Percentiles rank a stretch among this genome's conserved stretches.
Evolutionary conservation across 148 eudicot species (phyloP).

Genomic region (Rhododendron williamsianum): DNA sequence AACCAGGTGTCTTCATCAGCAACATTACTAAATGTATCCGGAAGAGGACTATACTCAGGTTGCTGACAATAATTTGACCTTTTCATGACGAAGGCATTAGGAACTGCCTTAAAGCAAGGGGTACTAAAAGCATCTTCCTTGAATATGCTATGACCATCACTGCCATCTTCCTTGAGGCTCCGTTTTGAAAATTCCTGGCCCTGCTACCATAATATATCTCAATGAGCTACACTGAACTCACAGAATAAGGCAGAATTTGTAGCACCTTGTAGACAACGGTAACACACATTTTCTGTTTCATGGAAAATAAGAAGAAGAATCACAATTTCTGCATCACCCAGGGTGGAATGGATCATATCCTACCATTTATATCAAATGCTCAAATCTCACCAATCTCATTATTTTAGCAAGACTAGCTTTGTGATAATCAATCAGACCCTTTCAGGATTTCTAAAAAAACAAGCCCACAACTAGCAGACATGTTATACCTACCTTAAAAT

Average conservation of each 20-base stretch:
- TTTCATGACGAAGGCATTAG: slow-evolving; percentile 63
- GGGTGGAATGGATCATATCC: background rate
- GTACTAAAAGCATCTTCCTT: slow-evolving; percentile 69
- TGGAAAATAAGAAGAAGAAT: slow-evolving; percentile 6
- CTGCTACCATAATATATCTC: slow-evolving; percentile 12
- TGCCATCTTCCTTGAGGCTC: slow-evolving; percentile 34
- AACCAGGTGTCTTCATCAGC: slow-evolving; percentile 93
- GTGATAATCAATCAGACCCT: background rate
- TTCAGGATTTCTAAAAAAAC: background rate
- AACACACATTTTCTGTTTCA: background rate
- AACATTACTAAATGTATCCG: slow-evolving; percentile 54
- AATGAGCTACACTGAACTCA: background rate
- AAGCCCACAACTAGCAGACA: background rate
- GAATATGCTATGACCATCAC: slow-evolving; percentile 27
- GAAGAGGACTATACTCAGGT: slow-evolving; percentile 71
- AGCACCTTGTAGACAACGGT: background rate
- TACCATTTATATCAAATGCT: background rate
- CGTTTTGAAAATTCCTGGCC: slow-evolving; percentile 25
- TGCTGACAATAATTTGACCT: slow-evolving; percentile 46
- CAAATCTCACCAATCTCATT: background rate
- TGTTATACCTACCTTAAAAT: background rate
- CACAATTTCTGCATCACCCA: background rate
- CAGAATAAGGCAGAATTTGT: background rate
- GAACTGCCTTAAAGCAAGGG: slow-evolving; percentile 61
- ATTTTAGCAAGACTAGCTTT: background rate